Conservation (phyloP, 495 filamentous ascomycete species). For the Lophiotrema nucula region DNA sequence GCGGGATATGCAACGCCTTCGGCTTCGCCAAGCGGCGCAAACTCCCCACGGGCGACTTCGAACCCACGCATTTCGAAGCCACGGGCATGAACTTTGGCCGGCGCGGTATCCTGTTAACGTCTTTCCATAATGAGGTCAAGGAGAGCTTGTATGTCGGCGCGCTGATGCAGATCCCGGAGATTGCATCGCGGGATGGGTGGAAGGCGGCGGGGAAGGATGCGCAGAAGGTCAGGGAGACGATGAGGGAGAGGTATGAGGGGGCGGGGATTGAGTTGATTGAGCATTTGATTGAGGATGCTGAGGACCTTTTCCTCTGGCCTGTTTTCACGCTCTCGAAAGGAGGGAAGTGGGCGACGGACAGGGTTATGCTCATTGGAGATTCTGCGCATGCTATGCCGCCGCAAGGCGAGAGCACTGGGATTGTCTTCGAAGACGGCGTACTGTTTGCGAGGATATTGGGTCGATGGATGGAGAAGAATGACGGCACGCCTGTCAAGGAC, state of each 20-base stretch:
- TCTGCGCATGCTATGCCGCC: slow-evolving; percentile 67
- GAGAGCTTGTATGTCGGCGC: slow-evolving; percentile 55
- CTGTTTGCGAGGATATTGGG: slow-evolving; percentile 51
- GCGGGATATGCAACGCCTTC: slow-evolving; percentile 51
- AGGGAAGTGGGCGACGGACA: slow-evolving; percentile 52
- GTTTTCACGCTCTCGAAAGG: slow-evolving; percentile 56
- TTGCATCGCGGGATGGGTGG: slow-evolving; percentile 52
- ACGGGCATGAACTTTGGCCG: slow-evolving; percentile 53
- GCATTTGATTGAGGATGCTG: slow-evolving; percentile 48
- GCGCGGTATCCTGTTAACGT: slow-evolving; percentile 55
- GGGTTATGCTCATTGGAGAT: slow-evolving; percentile 56
- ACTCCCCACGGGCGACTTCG: slow-evolving; percentile 36
- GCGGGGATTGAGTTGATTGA: slow-evolving; percentile 49
- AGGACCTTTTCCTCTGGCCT: slow-evolving; percentile 60
- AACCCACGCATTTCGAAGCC: slow-evolving; percentile 47
- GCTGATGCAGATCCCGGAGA: slow-evolving; percentile 52
- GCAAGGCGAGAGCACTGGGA: slow-evolving; percentile 59
- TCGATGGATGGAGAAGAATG: slow-evolving; percentile 41
- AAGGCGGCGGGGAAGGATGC: slow-evolving; percentile 45
- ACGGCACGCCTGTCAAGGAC: slow-evolving; percentile 39
- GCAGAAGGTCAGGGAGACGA: slow-evolving; percentile 45
- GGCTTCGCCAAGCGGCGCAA: slow-evolving; percentile 45
- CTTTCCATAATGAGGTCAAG: slow-evolving; percentile 48
- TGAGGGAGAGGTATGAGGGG: slow-evolving; percentile 48
- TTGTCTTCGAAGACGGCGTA: slow-evolving; percentile 62